phyloP scores from a whole-genome alignment of 306 rosid species.

The Prunus kanzakura region DNA sequence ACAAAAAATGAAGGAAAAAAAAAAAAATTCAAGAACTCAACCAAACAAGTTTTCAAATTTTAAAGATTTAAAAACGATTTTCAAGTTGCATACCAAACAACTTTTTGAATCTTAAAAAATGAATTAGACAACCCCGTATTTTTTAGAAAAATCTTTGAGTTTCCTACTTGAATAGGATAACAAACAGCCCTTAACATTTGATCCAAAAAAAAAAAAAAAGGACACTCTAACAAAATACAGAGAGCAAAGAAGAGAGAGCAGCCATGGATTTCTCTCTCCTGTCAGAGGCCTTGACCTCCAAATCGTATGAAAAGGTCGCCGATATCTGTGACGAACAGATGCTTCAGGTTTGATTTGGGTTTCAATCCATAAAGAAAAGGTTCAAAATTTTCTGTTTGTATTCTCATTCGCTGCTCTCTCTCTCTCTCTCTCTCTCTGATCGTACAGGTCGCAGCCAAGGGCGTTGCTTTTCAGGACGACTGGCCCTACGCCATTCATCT shows the following conservation, averaged over 20 bases:
- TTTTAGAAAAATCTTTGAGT: no score
- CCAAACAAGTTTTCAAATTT: no score
- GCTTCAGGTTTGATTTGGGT: constrained; percentile 50
- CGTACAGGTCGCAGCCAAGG: constrained; percentile 74
- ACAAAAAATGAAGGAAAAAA: no score
- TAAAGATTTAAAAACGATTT: no score
- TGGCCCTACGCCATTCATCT: constrained; percentile 88
- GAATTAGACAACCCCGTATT: no score
- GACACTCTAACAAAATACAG: neutral
- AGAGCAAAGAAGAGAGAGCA: neutral
- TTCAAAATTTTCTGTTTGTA: neutral
- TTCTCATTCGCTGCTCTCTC: neutral
- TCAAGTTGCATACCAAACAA: no score
- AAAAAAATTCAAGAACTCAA: no score
- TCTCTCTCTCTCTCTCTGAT: neutral
- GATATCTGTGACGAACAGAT: constrained; percentile 64
- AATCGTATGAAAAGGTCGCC: constrained; percentile 57
- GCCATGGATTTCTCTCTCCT: constrained; percentile 59
- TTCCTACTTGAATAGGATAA: no score
- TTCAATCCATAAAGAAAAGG: neutral
- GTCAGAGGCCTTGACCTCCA: constrained; percentile 47
- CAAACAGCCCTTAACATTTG: no score
- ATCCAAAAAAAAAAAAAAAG: no score
- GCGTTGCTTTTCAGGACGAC: constrained; percentile 60
- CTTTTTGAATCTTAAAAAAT: no score